phyloP scores from a whole-genome alignment of 495 filamentous ascomycete genomes.

The Trichocladium uniseriatum region DNA sequence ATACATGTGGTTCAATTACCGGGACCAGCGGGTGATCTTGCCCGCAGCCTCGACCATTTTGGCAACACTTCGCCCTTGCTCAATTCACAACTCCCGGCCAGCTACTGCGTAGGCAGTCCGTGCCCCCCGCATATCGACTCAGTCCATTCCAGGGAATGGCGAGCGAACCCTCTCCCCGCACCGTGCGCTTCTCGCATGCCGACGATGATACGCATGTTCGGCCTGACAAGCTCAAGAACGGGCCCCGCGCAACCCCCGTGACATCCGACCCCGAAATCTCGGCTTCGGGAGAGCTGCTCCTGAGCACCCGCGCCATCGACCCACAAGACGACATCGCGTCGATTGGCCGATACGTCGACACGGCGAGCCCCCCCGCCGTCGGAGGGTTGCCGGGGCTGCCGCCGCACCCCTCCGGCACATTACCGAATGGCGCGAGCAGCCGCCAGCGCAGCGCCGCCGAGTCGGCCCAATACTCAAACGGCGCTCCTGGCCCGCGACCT shows the following conservation, averaged over 20 bases:
- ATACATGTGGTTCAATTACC: slow-evolving; percentile 7
- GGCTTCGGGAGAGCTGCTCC: slow-evolving; percentile 48
- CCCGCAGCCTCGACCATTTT: not conserved
- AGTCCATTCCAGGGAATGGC: slow-evolving; percentile 17
- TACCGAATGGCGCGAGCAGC: slow-evolving; percentile 24
- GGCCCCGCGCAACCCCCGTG: slow-evolving; percentile 37
- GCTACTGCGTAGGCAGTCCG: not conserved
- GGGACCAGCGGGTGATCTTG: slow-evolving; percentile 9
- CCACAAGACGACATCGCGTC: slow-evolving; percentile 39
- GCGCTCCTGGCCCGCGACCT: slow-evolving; percentile 16
- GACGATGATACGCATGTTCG: slow-evolving; percentile 25
- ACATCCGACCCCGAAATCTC: slow-evolving; percentile 57
- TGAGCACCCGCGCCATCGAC: slow-evolving; percentile 39
- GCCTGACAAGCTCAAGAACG: slow-evolving; percentile 30
- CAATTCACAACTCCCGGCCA: not conserved
- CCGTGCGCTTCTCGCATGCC: slow-evolving; percentile 43
- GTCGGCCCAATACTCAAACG: slow-evolving; percentile 18
- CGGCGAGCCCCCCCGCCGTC: slow-evolving; percentile 21
- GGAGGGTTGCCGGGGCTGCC: slow-evolving; percentile 19
- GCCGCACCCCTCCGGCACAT: slow-evolving; percentile 19
- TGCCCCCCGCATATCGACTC: no score
- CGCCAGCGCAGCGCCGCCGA: slow-evolving; percentile 26
- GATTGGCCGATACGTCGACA: slow-evolving; percentile 33
- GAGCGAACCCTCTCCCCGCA: slow-evolving; percentile 40
- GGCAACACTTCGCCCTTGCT: not conserved